A percentile compares a stretch with the other conserved stretches of the same genome.
phyloP scores from a whole-genome alignment of 768 basidiomycete genomes.

The Leucocoprinus birnbaumii region DNA sequence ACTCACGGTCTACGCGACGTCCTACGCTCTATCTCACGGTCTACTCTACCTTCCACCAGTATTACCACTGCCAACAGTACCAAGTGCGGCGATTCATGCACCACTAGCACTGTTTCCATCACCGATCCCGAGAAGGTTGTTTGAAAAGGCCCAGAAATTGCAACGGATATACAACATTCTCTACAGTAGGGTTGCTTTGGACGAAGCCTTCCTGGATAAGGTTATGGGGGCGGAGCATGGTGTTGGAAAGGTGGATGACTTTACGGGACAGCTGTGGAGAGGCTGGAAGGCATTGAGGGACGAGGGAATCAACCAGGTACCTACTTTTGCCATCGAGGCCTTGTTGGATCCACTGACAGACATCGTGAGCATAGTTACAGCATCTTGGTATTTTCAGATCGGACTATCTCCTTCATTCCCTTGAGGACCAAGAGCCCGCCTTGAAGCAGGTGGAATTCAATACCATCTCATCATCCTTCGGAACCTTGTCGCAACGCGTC shows the following conservation, averaged over 20 bases:
- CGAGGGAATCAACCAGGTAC: conserved; percentile 49
- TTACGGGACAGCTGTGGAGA: conserved; percentile 82
- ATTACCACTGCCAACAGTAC: conserved; percentile 42
- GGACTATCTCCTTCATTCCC: conserved; percentile 85
- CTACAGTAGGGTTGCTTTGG: conserved; percentile 81
- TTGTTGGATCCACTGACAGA: background rate
- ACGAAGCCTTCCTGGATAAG: conserved; percentile 74
- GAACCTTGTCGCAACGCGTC: conserved; percentile 64
- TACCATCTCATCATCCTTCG: conserved; percentile 92
- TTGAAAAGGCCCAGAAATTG: conserved; percentile 58
- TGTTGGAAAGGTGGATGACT: conserved; percentile 81
- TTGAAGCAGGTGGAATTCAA: conserved; percentile 99
- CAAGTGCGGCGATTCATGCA: conserved; percentile 83
- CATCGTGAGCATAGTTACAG: conserved; percentile 47
- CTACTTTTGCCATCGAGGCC: background rate
- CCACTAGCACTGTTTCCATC: conserved; percentile 88
- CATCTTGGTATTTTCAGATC: conserved; percentile 93
- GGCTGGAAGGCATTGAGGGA: conserved; percentile 80
- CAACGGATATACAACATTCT: conserved; percentile 82
- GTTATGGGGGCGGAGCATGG: conserved; percentile 80
- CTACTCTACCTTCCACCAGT: conserved; percentile 75
- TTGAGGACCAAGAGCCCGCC: conserved; percentile 29
- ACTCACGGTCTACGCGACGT: conserved; percentile 66
- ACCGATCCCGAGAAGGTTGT: conserved; percentile 75
- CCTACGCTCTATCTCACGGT: conserved; percentile 83